Conservation (phyloP, 208 protist genomes). For the Acanthamoeba royreba region DNA sequence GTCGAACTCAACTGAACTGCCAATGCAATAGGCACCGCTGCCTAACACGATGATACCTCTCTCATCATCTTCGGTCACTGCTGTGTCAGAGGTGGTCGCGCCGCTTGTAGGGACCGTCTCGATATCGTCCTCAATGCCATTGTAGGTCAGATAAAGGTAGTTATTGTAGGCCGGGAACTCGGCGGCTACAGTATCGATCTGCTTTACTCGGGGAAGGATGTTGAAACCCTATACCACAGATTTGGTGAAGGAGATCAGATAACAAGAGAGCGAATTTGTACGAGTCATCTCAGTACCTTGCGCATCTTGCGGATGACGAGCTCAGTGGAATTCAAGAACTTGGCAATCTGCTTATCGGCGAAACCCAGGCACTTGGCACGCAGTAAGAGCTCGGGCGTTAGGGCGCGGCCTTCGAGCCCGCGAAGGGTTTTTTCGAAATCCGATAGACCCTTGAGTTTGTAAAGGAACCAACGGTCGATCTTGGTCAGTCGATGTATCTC, state of each 20-base stretch:
- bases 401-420: not conserved
- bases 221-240: not conserved
- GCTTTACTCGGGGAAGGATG: conserved; percentile 92
- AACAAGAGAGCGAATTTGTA: too few relatives aligned
- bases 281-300: conserved; percentile 7
- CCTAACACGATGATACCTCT: conserved; percentile 92
- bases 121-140: conserved; percentile 69
- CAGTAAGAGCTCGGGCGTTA: conserved; percentile 73
- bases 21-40: conserved; percentile 97
- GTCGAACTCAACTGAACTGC: conserved; percentile 96
- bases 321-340: conserved; percentile 54
- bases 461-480: conserved; percentile 96
- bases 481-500: conserved; percentile 90
- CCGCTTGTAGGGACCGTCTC: not conserved
- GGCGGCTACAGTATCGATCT: conserved; percentile 93
- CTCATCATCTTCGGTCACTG: not conserved
- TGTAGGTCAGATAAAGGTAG: conserved; percentile 94
- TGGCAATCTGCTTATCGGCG: conserved; percentile 90
- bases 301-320: conserved; percentile 57
- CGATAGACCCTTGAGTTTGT: conserved; percentile 91
- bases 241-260: not conserved
- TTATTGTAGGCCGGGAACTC: conserved; percentile 96
- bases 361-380: conserved; percentile 92
- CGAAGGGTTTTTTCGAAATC: conserved; percentile 56
- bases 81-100: not conserved